Percentiles rank a stretch among this genome's conserved stretches.
Evolutionary conservation across 371 early-diverging fungal species (phyloP).

Genomic region (Rhizopus arrhizus): DNA sequence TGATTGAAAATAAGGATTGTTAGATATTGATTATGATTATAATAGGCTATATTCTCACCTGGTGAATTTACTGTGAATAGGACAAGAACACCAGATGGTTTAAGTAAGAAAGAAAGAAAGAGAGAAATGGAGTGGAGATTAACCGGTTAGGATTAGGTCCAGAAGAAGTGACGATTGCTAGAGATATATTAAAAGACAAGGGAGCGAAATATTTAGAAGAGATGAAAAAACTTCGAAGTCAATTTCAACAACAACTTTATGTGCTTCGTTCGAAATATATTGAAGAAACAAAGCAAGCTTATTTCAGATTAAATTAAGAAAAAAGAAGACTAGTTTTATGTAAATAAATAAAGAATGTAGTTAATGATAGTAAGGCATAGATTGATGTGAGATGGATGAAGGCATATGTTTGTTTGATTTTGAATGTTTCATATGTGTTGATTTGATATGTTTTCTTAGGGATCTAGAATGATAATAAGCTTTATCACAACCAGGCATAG

Average conservation of each 20-base stretch:
- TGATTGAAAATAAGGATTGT: no score
- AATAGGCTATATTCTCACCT: neutral
- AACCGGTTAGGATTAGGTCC: conserved; percentile 1
- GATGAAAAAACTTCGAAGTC: neutral
- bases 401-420: neutral
- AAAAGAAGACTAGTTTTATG: neutral
- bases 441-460: conserved; percentile 64
- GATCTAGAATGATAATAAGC: conserved; percentile 79
- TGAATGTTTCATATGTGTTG: conserved; percentile 4
- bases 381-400: neutral
- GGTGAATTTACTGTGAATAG: neutral
- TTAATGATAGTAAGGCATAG: neutral
- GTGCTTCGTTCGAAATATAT: neutral
- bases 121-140: neutral
- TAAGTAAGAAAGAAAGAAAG: neutral
- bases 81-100: neutral
- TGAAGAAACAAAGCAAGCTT: neutral
- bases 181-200: neutral
- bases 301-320: neutral
- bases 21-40: neutral
- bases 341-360: no score
- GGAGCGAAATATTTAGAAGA: neutral
- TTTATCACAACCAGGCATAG: conserved; percentile 60
- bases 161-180: neutral
- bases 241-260: neutral